Evolutionary conservation across 441 rosid species (phyloP).

Genomic region (Erodium moschatum): DNA sequence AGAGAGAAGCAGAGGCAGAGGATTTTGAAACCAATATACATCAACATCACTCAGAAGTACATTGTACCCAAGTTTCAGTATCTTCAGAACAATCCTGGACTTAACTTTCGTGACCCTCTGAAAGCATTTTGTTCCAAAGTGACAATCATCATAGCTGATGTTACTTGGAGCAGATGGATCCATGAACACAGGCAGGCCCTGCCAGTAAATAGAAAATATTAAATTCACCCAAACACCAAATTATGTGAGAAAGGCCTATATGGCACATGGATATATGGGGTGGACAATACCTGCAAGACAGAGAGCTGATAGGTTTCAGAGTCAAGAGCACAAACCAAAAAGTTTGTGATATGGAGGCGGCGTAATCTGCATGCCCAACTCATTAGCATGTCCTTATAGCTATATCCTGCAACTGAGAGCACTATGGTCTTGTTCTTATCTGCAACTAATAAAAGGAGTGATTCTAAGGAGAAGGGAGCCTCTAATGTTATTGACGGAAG

Average conservation of each 20-base stretch:
- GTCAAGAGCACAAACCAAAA: constrained; percentile 80
- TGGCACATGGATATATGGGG: no score
- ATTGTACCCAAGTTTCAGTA: constrained; percentile 74
- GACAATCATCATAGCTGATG: constrained; percentile 83
- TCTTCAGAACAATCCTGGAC: constrained; percentile 75
- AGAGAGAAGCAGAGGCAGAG: constrained; percentile 55
- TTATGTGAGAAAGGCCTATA: no score
- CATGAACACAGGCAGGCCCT: constrained; percentile 81
- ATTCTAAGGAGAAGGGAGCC: constrained; percentile 57
- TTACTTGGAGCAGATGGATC: constrained; percentile 67
- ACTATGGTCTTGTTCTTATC: constrained; percentile 63
- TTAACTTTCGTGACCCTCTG: constrained; percentile 87
- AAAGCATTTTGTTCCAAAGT: constrained; percentile 86
- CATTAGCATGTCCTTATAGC: constrained; percentile 91
- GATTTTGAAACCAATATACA: constrained; percentile 72
- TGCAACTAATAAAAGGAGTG: constrained; percentile 54
- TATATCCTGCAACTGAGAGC: constrained; percentile 68
- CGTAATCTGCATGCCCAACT: no score
- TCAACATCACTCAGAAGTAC: constrained; percentile 32
- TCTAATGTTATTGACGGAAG: constrained; percentile 26
- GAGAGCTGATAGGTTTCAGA: constrained; percentile 66
- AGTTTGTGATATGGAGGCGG: constrained; percentile 45
- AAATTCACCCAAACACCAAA: not conserved
- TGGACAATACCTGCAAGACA: constrained; percentile 49
- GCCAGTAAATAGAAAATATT: constrained; percentile 15